Conservation (phyloP, 345 rosid genomes). For the Durio zibethinus region DNA sequence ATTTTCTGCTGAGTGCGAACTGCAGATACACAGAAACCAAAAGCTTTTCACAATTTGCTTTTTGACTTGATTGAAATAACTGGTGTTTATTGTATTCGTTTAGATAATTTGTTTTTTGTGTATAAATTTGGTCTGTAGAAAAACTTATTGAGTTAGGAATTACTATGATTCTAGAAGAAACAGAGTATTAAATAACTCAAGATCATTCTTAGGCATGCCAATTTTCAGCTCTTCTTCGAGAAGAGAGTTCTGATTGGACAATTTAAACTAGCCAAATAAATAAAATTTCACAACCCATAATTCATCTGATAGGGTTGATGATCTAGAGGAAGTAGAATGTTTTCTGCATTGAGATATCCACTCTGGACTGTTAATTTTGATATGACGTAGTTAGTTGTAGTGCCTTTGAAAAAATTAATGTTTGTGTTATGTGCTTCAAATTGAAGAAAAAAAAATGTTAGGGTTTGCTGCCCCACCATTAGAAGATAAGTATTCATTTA, state of each 20-base stretch:
- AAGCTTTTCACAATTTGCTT: background rate
- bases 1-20: too few relatives aligned
- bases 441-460: background rate
- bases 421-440: background rate
- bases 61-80: background rate
- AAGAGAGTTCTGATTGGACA: background rate
- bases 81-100: background rate
- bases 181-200: background rate
- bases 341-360: background rate
- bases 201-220: background rate
- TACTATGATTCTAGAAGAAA: background rate
- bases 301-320: background rate
- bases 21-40: background rate
- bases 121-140: background rate
- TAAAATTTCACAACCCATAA: background rate
- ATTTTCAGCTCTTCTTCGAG: background rate
- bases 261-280: background rate
- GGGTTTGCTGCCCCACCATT: background rate
- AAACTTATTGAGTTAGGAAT: background rate
- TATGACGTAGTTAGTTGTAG: background rate
- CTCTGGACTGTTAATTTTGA: background rate
- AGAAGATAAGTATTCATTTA: slow-evolving; percentile 6
- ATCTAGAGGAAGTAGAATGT: background rate
- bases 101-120: background rate
- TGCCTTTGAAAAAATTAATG: background rate